A percentile compares a stretch with the other conserved stretches of the same genome.
Conservation (phyloP, 1,284 basidiomycete species). For the Cutaneotrichosporon cyanovorans region DNA sequence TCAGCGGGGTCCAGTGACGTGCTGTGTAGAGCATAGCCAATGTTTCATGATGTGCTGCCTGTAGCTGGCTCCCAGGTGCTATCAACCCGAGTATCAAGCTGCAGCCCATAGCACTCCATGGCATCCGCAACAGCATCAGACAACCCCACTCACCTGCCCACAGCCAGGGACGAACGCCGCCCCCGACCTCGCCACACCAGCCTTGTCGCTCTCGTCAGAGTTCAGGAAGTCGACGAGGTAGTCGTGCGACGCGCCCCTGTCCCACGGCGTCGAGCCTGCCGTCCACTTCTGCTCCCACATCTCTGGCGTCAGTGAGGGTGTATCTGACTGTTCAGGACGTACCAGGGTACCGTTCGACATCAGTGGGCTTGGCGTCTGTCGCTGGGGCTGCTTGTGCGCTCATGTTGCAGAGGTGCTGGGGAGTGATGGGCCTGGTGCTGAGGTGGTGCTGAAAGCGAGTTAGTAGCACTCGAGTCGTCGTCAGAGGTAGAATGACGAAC, state of each 20-base stretch:
- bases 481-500: too few species aligned
- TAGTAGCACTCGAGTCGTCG: too few species aligned
- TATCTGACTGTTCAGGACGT: neutral
- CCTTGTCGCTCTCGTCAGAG: slow-evolving; percentile 38
- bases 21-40: neutral
- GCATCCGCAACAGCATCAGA: too few species aligned
- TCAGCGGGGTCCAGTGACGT: neutral
- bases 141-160: slow-evolving; percentile 53
- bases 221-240: slow-evolving; percentile 54
- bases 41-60: neutral
- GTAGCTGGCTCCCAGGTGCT: neutral
- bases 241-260: slow-evolving; percentile 53
- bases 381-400: neutral
- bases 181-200: slow-evolving; percentile 53
- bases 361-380: slow-evolving; percentile 8
- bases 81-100: neutral
- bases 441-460: too few species aligned
- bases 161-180: slow-evolving; percentile 64
- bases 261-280: slow-evolving; percentile 48
- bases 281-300: slow-evolving; percentile 43
- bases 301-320: slow-evolving; percentile 2
- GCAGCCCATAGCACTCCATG: neutral
- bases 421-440: too few species aligned
- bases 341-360: slow-evolving; percentile 11
- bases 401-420: too few species aligned